Evolutionary conservation across 148 eudicot species (phyloP).

Genomic region (Heliosperma pusillum): DNA sequence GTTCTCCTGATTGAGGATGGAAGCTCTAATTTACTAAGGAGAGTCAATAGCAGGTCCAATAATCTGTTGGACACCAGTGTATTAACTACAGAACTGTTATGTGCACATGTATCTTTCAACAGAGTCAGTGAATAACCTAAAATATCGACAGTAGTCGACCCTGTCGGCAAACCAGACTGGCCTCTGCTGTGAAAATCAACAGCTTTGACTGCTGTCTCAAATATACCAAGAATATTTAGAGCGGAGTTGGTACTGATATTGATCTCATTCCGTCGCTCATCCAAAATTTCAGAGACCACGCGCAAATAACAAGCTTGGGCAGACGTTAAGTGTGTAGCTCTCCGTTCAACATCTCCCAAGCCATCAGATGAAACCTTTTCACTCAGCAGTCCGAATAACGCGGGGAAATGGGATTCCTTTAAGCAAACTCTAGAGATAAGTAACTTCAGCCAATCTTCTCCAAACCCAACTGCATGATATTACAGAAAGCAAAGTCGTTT

Average conservation of each 20-base stretch:
- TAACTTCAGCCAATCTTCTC: conserved; percentile 74
- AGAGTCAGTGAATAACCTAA: conserved; percentile 69
- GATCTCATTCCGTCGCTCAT: conserved; percentile 48
- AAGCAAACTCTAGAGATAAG: conserved; percentile 63
- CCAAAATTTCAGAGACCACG: conserved; percentile 52
- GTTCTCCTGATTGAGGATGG: conserved; percentile 64
- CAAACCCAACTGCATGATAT: conserved; percentile 43
- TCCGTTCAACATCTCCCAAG: conserved; percentile 15
- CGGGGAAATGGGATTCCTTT: conserved; percentile 42
- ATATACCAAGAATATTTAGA: conserved; percentile 38
- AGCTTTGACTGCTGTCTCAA: conserved; percentile 35
- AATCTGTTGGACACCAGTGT: conserved; percentile 49
- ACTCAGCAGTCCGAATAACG: conserved; percentile 35
- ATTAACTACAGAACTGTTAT: conserved; percentile 23
- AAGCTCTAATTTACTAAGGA: conserved; percentile 74
- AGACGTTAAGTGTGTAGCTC: conserved; percentile 25
- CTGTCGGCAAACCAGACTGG: conserved; percentile 52
- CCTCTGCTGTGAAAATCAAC: conserved; percentile 38
- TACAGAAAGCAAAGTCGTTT: background rate
- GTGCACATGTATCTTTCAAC: conserved; percentile 74
- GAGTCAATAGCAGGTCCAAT: conserved; percentile 51
- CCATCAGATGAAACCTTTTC: conserved; percentile 12
- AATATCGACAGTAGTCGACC: conserved; percentile 45
- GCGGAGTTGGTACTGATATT: conserved; percentile 40
- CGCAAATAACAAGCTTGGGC: conserved; percentile 60